These are phyloP conservation scores for Oryza rufipogon DNA, from an alignment of 176 grass and related monocot genomes.

Conservation along the genomic window DNA sequence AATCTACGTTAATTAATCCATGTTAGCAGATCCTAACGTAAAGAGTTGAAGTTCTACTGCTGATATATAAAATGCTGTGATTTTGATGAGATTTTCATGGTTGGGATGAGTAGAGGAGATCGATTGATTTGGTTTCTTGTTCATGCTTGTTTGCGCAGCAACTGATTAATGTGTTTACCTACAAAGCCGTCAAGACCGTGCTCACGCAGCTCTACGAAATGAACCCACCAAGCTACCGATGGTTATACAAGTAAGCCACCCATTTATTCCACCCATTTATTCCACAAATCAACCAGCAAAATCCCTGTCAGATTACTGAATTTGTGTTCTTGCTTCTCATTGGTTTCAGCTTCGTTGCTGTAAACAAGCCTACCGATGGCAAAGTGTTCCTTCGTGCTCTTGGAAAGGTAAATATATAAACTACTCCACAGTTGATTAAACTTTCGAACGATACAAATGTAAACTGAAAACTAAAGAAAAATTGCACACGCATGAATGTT, in stretches of 20 bases:
- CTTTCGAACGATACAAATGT: not conserved
- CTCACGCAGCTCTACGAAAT: slow-evolving; percentile 94
- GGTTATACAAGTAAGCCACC: slow-evolving; percentile 77
- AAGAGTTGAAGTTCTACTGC: not conserved
- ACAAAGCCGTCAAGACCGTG: slow-evolving; percentile 87
- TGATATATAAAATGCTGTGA: not conserved
- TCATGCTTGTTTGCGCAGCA: slow-evolving; percentile 49
- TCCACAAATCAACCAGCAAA: not conserved
- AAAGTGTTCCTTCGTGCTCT: slow-evolving; percentile 75
- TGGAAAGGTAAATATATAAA: slow-evolving; percentile 53
- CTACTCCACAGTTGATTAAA: not conserved
- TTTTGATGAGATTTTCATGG: not conserved
- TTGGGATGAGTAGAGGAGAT: not conserved
- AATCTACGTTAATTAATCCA: not conserved
- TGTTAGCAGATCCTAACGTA: not conserved
- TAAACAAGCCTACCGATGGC: slow-evolving; percentile 79
- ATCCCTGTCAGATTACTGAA: not conserved
- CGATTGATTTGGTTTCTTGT: not conserved
- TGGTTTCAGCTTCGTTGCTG: slow-evolving; percentile 63
- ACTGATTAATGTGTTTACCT: slow-evolving; percentile 89
- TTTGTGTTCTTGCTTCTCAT: not conserved
- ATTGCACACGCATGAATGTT: not conserved
- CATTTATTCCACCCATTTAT: not conserved
- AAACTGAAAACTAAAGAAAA: not conserved
- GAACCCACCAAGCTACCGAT: slow-evolving; percentile 92